A percentile compares a stretch with the other conserved stretches of the same genome.
Evolutionary conservation across 306 rosid genomes (phyloP).

Genomic region (Quillaja saponaria): DNA sequence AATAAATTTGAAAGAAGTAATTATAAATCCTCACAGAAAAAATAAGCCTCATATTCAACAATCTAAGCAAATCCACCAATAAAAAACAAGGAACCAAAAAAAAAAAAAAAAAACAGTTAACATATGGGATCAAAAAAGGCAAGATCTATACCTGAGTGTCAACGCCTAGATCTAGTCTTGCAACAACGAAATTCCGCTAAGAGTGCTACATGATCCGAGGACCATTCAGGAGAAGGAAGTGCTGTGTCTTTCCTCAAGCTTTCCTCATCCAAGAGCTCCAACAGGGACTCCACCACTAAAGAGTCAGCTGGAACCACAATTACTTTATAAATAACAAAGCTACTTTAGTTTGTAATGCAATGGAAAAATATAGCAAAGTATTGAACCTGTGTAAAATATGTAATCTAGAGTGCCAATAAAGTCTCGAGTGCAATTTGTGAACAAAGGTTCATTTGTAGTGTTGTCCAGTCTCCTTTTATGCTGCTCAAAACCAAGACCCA

Average conservation of each 20-base stretch:
- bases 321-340: slow-evolving; percentile 11
- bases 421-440: slow-evolving; percentile 91
- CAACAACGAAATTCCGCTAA: slow-evolving; percentile 91
- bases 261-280: slow-evolving; percentile 96
- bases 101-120: too few species aligned
- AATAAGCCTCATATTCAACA: not conserved
- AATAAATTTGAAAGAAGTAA: not conserved
- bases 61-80: slow-evolving; percentile 1
- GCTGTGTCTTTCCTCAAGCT: slow-evolving; percentile 97
- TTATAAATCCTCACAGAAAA: not conserved
- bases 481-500: slow-evolving; percentile 68
- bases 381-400: slow-evolving; percentile 90
- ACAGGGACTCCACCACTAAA: slow-evolving; percentile 80
- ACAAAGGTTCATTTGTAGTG: slow-evolving; percentile 81
- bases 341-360: not conserved
- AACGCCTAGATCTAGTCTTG: slow-evolving; percentile 84
- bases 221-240: slow-evolving; percentile 99
- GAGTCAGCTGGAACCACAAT: slow-evolving; percentile 79
- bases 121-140: too few species aligned
- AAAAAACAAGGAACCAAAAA: not conserved
- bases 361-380: slow-evolving; percentile 20
- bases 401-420: slow-evolving; percentile 95
- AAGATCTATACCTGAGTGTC: slow-evolving; percentile 32
- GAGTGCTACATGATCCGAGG: slow-evolving; percentile 97
- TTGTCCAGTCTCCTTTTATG: slow-evolving; percentile 80